These are phyloP conservation scores for Candida namnaoensis DNA, from an alignment of 805 yeast species.

Conservation along the genomic window DNA sequence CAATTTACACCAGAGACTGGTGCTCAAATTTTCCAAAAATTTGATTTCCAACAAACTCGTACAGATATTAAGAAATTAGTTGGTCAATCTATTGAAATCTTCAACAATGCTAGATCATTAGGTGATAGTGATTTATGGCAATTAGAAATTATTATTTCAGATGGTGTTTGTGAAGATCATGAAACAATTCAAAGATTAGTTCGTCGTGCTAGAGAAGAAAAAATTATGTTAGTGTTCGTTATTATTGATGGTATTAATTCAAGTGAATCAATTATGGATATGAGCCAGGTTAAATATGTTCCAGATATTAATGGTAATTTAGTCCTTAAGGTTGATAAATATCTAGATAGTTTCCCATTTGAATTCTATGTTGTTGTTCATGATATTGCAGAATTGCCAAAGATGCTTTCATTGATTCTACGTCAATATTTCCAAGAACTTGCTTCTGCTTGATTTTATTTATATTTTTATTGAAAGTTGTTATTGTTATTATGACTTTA, in stretches of 20 bases:
- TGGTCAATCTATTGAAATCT: conserved; percentile 60
- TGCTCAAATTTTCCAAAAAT: conserved; percentile 75
- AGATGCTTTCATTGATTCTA: conserved; percentile 78
- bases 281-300: conserved; percentile 87
- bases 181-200: conserved; percentile 74
- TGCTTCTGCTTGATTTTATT: conserved; percentile 23
- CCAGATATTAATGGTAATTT: conserved; percentile 61
- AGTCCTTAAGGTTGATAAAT: conserved; percentile 70
- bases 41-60: conserved; percentile 79
- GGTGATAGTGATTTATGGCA: conserved; percentile 74
- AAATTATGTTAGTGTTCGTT: conserved; percentile 91
- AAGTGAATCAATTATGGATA: conserved; percentile 82
- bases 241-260: conserved; percentile 84
- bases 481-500: no score
- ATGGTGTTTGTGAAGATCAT: conserved; percentile 97
- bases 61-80: conserved; percentile 80
- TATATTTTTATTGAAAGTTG: no score
- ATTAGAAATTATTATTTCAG: conserved; percentile 84
- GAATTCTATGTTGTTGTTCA: conserved; percentile 93
- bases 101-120: conserved; percentile 45
- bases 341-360: conserved; percentile 91
- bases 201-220: conserved; percentile 84
- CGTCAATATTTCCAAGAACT: conserved; percentile 86
- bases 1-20: conserved; percentile 84
- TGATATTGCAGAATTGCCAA: conserved; percentile 83